phyloP scores from a whole-genome alignment of 2,329 filamentous ascomycete species.

The Plenodomus biglobosus region DNA sequence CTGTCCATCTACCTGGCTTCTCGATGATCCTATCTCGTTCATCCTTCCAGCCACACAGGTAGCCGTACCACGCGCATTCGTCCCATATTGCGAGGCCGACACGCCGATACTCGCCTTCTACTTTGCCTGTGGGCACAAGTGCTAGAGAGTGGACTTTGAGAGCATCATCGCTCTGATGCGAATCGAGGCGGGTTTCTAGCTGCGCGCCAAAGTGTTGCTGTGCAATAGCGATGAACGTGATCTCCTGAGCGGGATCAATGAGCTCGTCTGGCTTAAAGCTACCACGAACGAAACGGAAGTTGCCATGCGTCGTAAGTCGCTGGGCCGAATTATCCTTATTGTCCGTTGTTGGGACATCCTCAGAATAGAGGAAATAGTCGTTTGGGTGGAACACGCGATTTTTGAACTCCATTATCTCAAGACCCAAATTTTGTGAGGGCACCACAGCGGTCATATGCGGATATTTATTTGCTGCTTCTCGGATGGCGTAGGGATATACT shows the following conservation, averaged over 20 bases:
- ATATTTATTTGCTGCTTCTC: conserved; percentile 7
- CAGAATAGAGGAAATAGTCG: conserved; percentile 20
- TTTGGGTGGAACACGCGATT: conserved; percentile 12
- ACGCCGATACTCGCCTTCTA: conserved; percentile 14
- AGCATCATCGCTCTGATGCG: conserved; percentile 7
- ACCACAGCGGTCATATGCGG: conserved; percentile 11
- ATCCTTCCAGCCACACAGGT: conserved; percentile 13
- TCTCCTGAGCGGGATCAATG: conserved; percentile 13
- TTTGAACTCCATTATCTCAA: conserved; percentile 10
- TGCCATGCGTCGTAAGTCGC: conserved; percentile 1
- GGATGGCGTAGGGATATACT: conserved; percentile 21
- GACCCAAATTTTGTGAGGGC: background rate
- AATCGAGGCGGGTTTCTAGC: background rate
- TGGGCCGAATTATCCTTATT: background rate
- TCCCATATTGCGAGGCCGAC: conserved; percentile 25
- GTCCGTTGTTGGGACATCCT: conserved; percentile 5
- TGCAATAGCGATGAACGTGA: conserved; percentile 28
- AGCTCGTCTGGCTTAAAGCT: conserved; percentile 24
- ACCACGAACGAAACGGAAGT: conserved; percentile 19
- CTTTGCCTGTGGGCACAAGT: conserved; percentile 10
- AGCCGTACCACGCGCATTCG: conserved; percentile 26
- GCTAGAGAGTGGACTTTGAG: conserved; percentile 12
- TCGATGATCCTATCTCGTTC: conserved; percentile 6
- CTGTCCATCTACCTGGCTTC: conserved; percentile 6
- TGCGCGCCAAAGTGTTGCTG: conserved; percentile 10